phyloP scores from a whole-genome alignment of 805 yeast species.

The Kazachstania taianensis region DNA sequence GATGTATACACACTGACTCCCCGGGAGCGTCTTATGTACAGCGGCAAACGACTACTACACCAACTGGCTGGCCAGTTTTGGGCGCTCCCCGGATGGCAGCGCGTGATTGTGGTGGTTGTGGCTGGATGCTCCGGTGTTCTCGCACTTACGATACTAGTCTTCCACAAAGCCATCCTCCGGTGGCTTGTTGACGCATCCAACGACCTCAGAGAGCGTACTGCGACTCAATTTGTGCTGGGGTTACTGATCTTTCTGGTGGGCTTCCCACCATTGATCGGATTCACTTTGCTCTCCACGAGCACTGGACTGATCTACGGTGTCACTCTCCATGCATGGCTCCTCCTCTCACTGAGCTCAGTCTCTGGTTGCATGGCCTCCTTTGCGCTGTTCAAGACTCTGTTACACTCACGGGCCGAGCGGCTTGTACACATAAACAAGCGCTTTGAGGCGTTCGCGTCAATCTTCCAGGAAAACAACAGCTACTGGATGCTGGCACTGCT shows the following conservation, averaged over 20 bases:
- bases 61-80: constrained; percentile 11
- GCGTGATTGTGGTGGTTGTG: constrained; percentile 8
- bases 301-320: constrained; percentile 81
- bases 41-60: constrained; percentile 9
- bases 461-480: constrained; percentile 60
- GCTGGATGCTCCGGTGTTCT: constrained; percentile 11
- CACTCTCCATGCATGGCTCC: constrained; percentile 61
- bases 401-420: constrained; percentile 47
- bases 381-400: constrained; percentile 48
- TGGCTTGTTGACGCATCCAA: constrained; percentile 36
- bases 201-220: constrained; percentile 32
- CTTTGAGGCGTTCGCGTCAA: constrained; percentile 64
- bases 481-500: constrained; percentile 60
- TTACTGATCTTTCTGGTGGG: constrained; percentile 52
- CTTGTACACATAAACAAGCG: constrained; percentile 52
- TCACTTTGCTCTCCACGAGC: constrained; percentile 52
- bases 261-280: constrained; percentile 88
- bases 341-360: constrained; percentile 59
- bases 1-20: constrained; percentile 27
- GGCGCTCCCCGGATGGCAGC: constrained; percentile 19
- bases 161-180: constrained; percentile 21
- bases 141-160: constrained; percentile 16
- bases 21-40: constrained; percentile 24
- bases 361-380: constrained; percentile 72
- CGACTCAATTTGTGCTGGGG: constrained; percentile 40